Percentiles rank a stretch among this genome's conserved stretches.
Evolutionary conservation across 805 yeast species (phyloP).

Genomic region (Spencermartinsiella europaea): DNA sequence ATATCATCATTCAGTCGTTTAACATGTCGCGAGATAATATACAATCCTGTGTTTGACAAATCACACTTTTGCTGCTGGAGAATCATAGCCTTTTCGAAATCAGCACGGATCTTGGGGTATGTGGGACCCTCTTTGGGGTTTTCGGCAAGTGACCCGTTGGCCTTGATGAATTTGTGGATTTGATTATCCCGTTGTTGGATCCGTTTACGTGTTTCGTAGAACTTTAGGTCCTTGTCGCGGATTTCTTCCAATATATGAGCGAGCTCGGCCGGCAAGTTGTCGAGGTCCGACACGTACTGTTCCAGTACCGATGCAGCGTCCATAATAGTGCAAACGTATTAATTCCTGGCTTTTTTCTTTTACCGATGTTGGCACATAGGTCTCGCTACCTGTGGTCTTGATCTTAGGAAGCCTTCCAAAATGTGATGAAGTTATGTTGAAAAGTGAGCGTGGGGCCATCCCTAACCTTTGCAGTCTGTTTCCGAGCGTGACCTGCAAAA

Average conservation of each 20-base stretch:
- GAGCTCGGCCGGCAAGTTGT: constrained; percentile 80
- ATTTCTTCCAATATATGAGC: constrained; percentile 77
- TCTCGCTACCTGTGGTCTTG: too few species aligned
- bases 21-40: constrained; percentile 70
- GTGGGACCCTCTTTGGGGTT: constrained; percentile 75
- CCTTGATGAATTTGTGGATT: constrained; percentile 74
- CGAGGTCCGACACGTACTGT: constrained; percentile 48
- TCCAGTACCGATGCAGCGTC: constrained; percentile 86
- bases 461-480: too few species aligned
- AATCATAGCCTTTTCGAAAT: constrained; percentile 51
- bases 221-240: constrained; percentile 58
- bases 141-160: constrained; percentile 73
- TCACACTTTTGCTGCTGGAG: constrained; percentile 75
- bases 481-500: too few species aligned
- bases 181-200: constrained; percentile 70
- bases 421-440: too few species aligned
- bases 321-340: constrained; percentile 43
- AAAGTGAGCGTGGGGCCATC: too few species aligned
- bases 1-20: constrained; percentile 70
- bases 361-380: too few species aligned
- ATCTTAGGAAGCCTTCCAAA: too few species aligned
- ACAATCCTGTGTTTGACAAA: constrained; percentile 78
- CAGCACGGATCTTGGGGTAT: constrained; percentile 62
- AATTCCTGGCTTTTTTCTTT: too few species aligned
- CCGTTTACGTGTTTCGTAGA: constrained; percentile 61